Base-by-base conservation (phyloP, 257 asterid genomes). In the Sherardia arvensis region DNA sequence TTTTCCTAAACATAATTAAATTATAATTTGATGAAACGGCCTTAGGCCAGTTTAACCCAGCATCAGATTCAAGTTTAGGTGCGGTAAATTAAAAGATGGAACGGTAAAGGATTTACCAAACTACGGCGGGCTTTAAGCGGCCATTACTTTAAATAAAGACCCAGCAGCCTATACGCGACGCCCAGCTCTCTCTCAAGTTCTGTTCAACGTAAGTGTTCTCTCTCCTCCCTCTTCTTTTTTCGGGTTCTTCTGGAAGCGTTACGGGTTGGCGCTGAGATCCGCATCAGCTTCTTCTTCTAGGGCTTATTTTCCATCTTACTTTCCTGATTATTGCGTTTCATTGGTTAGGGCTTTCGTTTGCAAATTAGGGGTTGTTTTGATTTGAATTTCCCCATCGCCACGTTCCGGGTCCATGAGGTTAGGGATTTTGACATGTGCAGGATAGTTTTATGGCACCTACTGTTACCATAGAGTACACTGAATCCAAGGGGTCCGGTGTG, bases 401-500 rank as follows among this genome's bases (percentile, higher is more conserved):
- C 7, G 30, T 53, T n/a, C n/a, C n/a, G 59, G 12, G 11, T n/a
- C n/a, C n/a, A 22, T 20, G 22, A 27, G 9, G 20, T 15, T n/a
- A 20, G 62, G 53, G 57, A 66, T 66, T 59, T 72, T 71, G 87
- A 72, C 48, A 78, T 78, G 85, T 73, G 76, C 78, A 55, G 64
- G 66, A 33, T 78, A 64, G 66, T 65, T 74, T 69, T 78, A 81
- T 85, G 88, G 85, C 88, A 69, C 93, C 87, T 21, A 73, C 80
- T 75, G 78, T 83, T 70, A 88, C 86, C 6, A 64, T 82, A 71
- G 88, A 82, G 61, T 83, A 71, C 76, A 59, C 78, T 66, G 84
- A 85, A 56, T 43, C 80, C 71, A 55, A 77, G 81, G 77, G 87
- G 74, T 59, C 74, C 74, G 4, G 77, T 48, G 27, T 62, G 53